phyloP scores from a whole-genome alignment of 768 basidiomycete species.

The Podaxis mareebaensis region DNA sequence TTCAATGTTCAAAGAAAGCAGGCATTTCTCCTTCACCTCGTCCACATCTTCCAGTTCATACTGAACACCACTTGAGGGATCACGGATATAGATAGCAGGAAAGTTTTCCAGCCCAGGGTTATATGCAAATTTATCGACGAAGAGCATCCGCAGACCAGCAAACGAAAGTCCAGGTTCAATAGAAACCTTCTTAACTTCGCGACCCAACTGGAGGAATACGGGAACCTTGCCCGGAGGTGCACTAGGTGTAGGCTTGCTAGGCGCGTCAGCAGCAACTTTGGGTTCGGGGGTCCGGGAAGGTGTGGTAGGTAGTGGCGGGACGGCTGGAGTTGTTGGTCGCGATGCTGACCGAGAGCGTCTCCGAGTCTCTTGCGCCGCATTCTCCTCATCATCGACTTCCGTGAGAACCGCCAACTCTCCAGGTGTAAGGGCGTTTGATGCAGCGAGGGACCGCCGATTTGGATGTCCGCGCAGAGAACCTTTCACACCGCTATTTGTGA shows the following conservation, averaged over 20 bases:
- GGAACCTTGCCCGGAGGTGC: conserved; percentile 45
- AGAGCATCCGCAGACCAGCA: conserved; percentile 77
- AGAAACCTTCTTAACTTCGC: conserved; percentile 85
- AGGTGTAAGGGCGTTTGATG: conserved; percentile 60
- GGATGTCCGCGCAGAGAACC: conserved; percentile 50
- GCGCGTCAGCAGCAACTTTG: conserved; percentile 9
- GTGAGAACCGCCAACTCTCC: conserved; percentile 75
- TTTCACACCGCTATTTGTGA: conserved; percentile 63
- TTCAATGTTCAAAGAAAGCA: conserved; percentile 94
- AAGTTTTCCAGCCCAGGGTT: conserved; percentile 92
- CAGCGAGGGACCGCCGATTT: conserved; percentile 70
- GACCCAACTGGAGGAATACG: conserved; percentile 86
- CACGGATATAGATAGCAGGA: conserved; percentile 93
- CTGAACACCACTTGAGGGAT: conserved; percentile 88
- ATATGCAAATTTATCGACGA: conserved; percentile 94
- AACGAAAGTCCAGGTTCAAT: conserved; percentile 74
- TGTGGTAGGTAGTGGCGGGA: conserved; percentile 51
- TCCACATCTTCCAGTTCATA: conserved; percentile 96
- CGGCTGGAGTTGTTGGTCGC: conserved; percentile 35
- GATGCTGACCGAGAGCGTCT: conserved; percentile 31
- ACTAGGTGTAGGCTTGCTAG: conserved; percentile 16
- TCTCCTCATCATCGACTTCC: conserved; percentile 69
- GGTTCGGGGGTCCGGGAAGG: conserved; percentile 43
- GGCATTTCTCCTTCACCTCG: conserved; percentile 85
- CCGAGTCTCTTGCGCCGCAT: conserved; percentile 20